These are phyloP conservation scores for Trypanosoma melophagium DNA, from an alignment of 208 protist species.

Conservation along the genomic window DNA sequence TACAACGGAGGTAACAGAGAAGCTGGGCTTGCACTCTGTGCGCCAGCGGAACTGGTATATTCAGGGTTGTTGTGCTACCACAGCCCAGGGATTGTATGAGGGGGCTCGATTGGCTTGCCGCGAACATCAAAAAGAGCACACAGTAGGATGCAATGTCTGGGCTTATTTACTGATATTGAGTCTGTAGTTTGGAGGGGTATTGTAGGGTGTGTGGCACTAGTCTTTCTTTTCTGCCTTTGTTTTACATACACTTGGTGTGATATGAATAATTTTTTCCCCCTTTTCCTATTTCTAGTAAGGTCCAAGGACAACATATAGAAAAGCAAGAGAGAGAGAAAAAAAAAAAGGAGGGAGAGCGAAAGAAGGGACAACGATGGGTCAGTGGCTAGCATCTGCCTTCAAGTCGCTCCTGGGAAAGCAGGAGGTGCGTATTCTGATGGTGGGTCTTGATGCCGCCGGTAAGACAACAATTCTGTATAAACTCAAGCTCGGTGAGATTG, in stretches of 20 bases:
- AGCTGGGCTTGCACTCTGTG: constrained; percentile 93
- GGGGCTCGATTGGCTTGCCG: constrained; percentile 90
- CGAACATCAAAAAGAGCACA: constrained; percentile 83
- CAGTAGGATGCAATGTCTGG: too few species aligned
- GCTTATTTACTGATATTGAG: too few species aligned
- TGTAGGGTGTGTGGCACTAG: too few species aligned
- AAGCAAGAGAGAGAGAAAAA: not conserved
- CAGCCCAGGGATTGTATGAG: constrained; percentile 92
- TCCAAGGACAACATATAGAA: not conserved
- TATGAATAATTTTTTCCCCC: too few species aligned
- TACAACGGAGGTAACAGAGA: constrained; percentile 95
- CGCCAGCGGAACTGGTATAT: constrained; percentile 94
- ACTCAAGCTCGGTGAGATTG: constrained; percentile 96
- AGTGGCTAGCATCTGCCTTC: constrained; percentile 57
- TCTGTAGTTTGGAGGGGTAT: too few species aligned
- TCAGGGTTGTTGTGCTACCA: constrained; percentile 90
- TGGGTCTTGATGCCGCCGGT: constrained; percentile 97
- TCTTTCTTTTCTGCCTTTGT: too few species aligned
- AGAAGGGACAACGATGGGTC: constrained; percentile 28
- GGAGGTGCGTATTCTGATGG: constrained; percentile 97
- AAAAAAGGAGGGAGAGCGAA: not conserved
- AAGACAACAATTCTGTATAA: constrained; percentile 99
- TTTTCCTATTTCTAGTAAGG: too few species aligned
- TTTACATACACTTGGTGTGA: too few species aligned
- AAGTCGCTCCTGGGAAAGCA: constrained; percentile 93